Conservation (phyloP, 495 filamentous ascomycete species). For the Aspergillus taichungensis region DNA sequence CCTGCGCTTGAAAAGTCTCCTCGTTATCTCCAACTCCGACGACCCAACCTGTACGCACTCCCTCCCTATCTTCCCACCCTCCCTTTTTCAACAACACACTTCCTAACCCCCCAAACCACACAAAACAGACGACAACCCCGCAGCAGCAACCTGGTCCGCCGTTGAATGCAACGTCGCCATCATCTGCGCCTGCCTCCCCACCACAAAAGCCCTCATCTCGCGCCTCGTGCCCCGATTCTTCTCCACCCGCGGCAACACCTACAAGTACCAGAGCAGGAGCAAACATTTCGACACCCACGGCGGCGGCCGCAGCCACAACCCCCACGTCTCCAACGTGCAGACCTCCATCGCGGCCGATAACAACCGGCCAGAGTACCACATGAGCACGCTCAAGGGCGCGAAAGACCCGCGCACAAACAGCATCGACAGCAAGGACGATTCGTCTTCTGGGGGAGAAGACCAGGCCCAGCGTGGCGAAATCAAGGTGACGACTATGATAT, state of each 20-base stretch:
- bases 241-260: constrained; percentile 23
- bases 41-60: constrained; percentile 38
- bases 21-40: constrained; percentile 28
- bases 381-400: constrained; percentile 7
- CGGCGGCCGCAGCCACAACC: constrained; percentile 9
- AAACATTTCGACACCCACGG: constrained; percentile 3
- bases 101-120: neutral
- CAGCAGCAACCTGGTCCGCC: constrained; percentile 47
- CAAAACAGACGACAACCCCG: constrained; percentile 40
- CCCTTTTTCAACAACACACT: too few species aligned
- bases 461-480: constrained; percentile 4
- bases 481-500: constrained; percentile 27
- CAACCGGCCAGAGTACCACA: constrained; percentile 9
- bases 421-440: constrained; percentile 4
- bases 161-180: constrained; percentile 50
- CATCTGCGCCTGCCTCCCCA: constrained; percentile 49
- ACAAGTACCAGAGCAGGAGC: constrained; percentile 16
- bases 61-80: too few species aligned
- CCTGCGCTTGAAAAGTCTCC: constrained; percentile 42
- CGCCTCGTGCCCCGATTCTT: constrained; percentile 28
- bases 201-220: constrained; percentile 41
- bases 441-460: neutral
- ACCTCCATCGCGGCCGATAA: constrained; percentile 17
- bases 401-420: neutral
- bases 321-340: constrained; percentile 9